Evolutionary conservation across 1,284 basidiomycete genomes (phyloP), one percentile per base, ranked within the genome.

Genomic region (Vanrija sp.): DNA sequence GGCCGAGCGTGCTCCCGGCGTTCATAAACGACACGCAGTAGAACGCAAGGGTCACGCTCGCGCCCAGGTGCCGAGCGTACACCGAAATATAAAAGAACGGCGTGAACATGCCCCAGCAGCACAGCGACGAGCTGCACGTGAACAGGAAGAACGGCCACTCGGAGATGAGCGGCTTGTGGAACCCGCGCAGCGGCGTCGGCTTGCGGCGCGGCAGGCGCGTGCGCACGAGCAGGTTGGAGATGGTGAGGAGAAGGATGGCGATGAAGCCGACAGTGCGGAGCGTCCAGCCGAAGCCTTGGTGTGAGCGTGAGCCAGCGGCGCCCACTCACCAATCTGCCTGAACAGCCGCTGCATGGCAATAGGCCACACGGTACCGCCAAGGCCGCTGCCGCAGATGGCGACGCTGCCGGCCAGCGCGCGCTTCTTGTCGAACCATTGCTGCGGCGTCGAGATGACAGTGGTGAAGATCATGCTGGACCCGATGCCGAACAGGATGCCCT

Each of bases 361-460:
- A 5, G 68, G 68, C 18, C 68, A 60, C 29, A 61, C 51, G 45
- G 66, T 65, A 19, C 82, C 82, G 18, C 71, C 71, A 8, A 63
- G 52, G 0, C 65, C 65, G 6, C 62, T 64, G 4, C 66, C 65
- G 16, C 63, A 58, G 6, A 61, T 63, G 4, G 58, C 62, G 34
- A 71, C 61, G 16, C 67, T 67, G 29, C 66, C 66, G 3, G 69
- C 71, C 6, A 71, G 39, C 7, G 63, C 59, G 12, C 70, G 51
- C n/a, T 59, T 42, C 16, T 52, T 49, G 19, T 54, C 45, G 49
- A 68, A 83, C 80, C 82, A 83, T 56, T 83, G 82, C 0, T 79
- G 76, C 5, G 83, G 66, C 47, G 82, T 74, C 0, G 80, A 77
- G 5, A 78, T 69, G 0, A 79, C 78, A 5, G 82, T 80, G 21